Evolutionary conservation across 305 asterid species (phyloP).

Genomic region (Fraxinus paxiana): DNA sequence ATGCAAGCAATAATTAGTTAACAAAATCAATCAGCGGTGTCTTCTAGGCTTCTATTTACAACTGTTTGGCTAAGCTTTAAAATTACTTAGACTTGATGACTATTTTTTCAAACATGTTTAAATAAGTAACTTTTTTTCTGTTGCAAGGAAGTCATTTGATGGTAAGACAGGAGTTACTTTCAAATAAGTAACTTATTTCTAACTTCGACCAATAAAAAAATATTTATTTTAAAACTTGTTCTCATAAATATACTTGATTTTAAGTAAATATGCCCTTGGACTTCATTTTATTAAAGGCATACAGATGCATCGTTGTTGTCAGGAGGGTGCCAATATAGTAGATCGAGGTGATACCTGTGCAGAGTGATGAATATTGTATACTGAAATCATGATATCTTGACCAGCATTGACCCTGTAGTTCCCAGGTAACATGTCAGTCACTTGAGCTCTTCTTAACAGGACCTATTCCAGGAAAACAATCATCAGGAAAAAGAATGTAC

Average conservation of each 20-base stretch:
- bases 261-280: neutral
- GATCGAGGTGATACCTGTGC: conserved; percentile 45
- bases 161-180: neutral
- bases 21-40: neutral
- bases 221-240: neutral
- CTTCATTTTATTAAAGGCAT: neutral
- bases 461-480: conserved; percentile 43
- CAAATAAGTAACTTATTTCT: neutral
- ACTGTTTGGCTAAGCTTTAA: neutral
- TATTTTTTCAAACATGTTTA: neutral
- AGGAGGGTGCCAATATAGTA: neutral
- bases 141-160: neutral
- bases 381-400: conserved; percentile 96
- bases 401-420: conserved; percentile 82
- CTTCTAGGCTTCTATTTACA: neutral
- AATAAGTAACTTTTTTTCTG: neutral
- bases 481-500: conserved; percentile 8
- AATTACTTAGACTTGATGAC: neutral
- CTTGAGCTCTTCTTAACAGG: conserved; percentile 76
- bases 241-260: neutral
- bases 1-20: neutral
- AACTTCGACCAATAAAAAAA: neutral
- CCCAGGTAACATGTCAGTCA: conserved; percentile 75
- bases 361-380: conserved; percentile 88
- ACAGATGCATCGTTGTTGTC: neutral